Conservation (phyloP, 2,329 filamentous ascomycete species). For the Diaporthe citri region DNA sequence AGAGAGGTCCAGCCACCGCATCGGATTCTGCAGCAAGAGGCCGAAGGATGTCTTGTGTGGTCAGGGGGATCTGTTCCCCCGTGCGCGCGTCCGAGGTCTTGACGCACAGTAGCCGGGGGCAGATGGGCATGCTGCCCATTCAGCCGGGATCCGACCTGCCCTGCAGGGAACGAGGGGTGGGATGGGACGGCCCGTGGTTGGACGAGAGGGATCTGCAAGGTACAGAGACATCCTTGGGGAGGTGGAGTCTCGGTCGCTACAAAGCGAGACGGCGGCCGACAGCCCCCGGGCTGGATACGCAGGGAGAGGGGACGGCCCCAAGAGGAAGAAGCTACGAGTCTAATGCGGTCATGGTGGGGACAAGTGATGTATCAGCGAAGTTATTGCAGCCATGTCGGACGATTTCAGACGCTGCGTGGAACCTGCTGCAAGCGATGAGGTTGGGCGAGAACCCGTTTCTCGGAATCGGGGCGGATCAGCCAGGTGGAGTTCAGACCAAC, state of each 20-base stretch:
- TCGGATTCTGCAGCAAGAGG: conserved; percentile 12
- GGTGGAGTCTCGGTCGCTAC: background rate
- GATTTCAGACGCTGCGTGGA: background rate
- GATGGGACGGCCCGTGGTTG: conserved; percentile 28
- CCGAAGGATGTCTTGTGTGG: conserved; percentile 3
- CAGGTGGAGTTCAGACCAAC: background rate
- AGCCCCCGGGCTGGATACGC: background rate
- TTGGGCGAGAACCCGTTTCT: background rate
- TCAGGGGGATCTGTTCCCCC: background rate
- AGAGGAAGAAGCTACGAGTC: conserved; percentile 15
- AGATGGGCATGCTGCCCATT: conserved; percentile 4
- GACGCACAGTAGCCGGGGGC: conserved; percentile 21
- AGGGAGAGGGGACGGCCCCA: background rate
- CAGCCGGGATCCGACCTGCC: conserved; percentile 26
- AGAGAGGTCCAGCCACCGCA: background rate
- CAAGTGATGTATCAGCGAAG: background rate
- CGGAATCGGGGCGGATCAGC: conserved; percentile 11
- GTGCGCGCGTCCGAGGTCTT: conserved; percentile 10
- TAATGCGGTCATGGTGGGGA: conserved; percentile 25
- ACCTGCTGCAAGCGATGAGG: background rate
- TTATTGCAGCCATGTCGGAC: background rate
- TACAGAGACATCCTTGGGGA: conserved; percentile 4
- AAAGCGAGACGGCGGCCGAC: conserved; percentile 5
- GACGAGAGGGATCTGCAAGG: conserved; percentile 32
- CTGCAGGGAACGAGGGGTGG: conserved; percentile 29